A percentile compares a stretch with the other conserved stretches of the same genome.
phyloP scores from a whole-genome alignment of 495 filamentous ascomycete species.

The Astrocystis sublimbata region DNA sequence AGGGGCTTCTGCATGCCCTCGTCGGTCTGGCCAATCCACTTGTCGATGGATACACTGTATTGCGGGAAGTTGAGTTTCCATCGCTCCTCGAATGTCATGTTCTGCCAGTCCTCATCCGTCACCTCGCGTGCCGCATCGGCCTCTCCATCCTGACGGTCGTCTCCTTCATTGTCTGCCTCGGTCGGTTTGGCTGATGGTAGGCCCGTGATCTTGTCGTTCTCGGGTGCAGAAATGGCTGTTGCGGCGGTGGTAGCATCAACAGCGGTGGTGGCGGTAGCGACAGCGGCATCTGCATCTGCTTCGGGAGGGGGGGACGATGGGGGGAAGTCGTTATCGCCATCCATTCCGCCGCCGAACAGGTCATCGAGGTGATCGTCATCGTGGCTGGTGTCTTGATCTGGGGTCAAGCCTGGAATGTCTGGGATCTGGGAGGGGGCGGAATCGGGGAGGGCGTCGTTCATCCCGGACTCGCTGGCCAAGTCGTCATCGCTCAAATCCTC shows the following conservation, averaged over 20 bases:
- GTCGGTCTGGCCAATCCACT: constrained; percentile 39
- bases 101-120: constrained; percentile 33
- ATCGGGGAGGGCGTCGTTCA: constrained; percentile 38
- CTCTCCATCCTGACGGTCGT: constrained; percentile 7
- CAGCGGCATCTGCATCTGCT: constrained; percentile 28
- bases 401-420: constrained; percentile 48
- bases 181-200: background rate
- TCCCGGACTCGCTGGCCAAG: constrained; percentile 43
- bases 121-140: constrained; percentile 22
- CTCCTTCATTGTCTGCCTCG: constrained; percentile 6
- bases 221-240: constrained; percentile 14
- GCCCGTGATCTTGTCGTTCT: background rate
- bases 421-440: constrained; percentile 42
- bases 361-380: constrained; percentile 47
- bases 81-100: constrained; percentile 50
- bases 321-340: constrained; percentile 32
- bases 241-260: constrained; percentile 21
- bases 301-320: constrained; percentile 38
- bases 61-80: constrained; percentile 33
- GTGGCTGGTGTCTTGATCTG: constrained; percentile 49
- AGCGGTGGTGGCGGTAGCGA: background rate
- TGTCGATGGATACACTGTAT: constrained; percentile 26
- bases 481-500: constrained; percentile 76
- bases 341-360: constrained; percentile 47
- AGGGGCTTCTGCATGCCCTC: constrained; percentile 49